Conservation (phyloP, 176 grass and related monocot genomes). For the Stipa capillata region DNA sequence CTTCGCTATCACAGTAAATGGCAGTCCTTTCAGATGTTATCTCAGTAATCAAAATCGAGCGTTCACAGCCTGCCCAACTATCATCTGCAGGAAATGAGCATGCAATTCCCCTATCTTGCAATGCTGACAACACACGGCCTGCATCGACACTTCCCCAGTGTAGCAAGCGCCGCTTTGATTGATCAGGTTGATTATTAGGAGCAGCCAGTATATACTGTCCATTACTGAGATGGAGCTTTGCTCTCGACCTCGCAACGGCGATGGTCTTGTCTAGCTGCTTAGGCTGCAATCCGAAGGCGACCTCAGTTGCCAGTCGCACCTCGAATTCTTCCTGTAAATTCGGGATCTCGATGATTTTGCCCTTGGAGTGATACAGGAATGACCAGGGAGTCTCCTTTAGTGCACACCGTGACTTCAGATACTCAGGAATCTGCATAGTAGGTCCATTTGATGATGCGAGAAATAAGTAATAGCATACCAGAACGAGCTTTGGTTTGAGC, state of each 20-base stretch:
- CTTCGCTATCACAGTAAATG: constrained; percentile 45
- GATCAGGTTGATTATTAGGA: background rate
- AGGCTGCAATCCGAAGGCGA: constrained; percentile 43
- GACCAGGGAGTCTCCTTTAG: constrained; percentile 24
- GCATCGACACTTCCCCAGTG: constrained; percentile 42
- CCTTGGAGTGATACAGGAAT: constrained; percentile 51
- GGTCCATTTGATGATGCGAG: background rate
- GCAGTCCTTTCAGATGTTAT: constrained; percentile 11
- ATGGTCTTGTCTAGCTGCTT: constrained; percentile 37
- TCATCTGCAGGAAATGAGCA: constrained; percentile 30
- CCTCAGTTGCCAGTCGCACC: constrained; percentile 29
- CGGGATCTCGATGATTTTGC: constrained; percentile 33
- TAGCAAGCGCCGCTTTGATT: constrained; percentile 30
- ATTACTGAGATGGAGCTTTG: constrained; percentile 46
- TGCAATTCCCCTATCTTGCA: constrained; percentile 44
- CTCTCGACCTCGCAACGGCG: constrained; percentile 53
- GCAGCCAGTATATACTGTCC: constrained; percentile 44
- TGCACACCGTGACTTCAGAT: constrained; percentile 21
- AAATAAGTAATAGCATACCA: constrained; percentile 35
- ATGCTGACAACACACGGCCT: constrained; percentile 13
- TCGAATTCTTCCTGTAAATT: constrained; percentile 35
- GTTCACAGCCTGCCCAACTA: background rate
- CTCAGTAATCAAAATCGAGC: constrained; percentile 31
- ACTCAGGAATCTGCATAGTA: constrained; percentile 54
- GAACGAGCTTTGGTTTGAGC: constrained; percentile 52